Evolutionary conservation across 495 filamentous ascomycete genomes (phyloP), one percentile per base, ranked within the genome.

Genomic region (Trichoderma asperelloides): DNA sequence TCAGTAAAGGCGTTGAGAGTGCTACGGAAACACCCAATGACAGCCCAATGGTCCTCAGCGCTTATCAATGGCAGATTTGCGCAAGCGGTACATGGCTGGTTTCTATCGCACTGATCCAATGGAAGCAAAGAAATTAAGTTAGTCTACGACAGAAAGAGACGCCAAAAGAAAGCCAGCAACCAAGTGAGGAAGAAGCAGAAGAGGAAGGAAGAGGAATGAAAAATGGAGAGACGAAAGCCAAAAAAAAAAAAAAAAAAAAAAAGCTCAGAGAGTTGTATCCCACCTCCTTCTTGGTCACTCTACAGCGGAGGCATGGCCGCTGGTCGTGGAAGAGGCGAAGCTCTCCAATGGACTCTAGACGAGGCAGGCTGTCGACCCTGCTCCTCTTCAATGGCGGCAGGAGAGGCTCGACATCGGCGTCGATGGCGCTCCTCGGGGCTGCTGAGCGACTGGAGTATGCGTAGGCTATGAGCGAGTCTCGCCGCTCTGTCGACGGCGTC

Each of bases 281-380:
- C 68, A 82, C 80, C 65, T 72, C 74, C 65, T 79, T 78, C 43
- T 76, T 75, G 55, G 74, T 65, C 16, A 79, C 68, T 70, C 74
- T 79, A 66, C 81, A 83, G 21, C 78, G 79, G 68, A 83, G 69
- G 67, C 81, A 83, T 7, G 76, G 78, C 8, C 75, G 78, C n/a
- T 70, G 70, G 40, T 82, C 79, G 25, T 76, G 77, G 9, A 78
- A 75, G 2, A 83, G 72, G 60, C 74, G 78, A 23, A 83, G 78
- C 68, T 83, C 81, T 51, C 76, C 81, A 41, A 83, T 83, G 33
- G 81, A 83, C 67, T 83, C 74, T 6, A 83, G 72, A 27, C 79
- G 77, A 30, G 78, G 55, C 55, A 60, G 75, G 68, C 78, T 79
- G 16, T 79, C 80, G 21, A 81, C 78, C 41, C 81, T 74, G 67